Base-by-base conservation (phyloP, 805 yeast species). In the Candida arabinofermentans region DNA sequence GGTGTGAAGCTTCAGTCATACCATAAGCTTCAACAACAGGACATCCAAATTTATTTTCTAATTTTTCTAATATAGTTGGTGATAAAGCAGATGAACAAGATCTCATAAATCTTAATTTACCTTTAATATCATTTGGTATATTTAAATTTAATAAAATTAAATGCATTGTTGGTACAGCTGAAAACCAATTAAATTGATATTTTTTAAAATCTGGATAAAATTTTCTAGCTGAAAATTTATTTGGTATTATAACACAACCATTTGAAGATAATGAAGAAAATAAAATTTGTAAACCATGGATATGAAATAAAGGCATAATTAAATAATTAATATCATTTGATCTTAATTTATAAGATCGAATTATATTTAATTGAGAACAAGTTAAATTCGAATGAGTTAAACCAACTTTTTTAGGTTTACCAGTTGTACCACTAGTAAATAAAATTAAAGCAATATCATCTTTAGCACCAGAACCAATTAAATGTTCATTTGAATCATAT, bases 1-100 rank as follows among this genome's bases (percentile, higher is more conserved):
- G 88, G 59, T 83, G 89, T n/a, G 86, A 72, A 1, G 86, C 86
- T 57, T 83, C 90, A 2, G 89, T 83, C 87, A 83, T 82, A 4
- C 88, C 89, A 55, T 83, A 83, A 0, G 89, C 89, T 58, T 83
- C 90, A 13, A 82, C 56, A 0, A 83, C 88, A 0, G 88, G 88
- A 0, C 86, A 83, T 8, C 72, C 64, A 58, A 83, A 77, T 24
- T 70, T 67, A 36, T 62, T 45, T 51, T 83, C 89, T 36, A 83
- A 65, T 57, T 72, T 69, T 40, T 67, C 67, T 65, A 83, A 75
- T 5, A 80, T 79, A 1, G 79, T 59, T 2, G 87, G 86, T 1
- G 88, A 86, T 52, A 83, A 66, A 5, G 87, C 73, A 1, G 87
- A 74, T 1, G 88, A 83, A 55, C 89, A 83, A 1, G 87, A 81